These are phyloP conservation scores for Penicillium sp. DNA, from an alignment of 2,329 filamentous ascomycete species.

Conservation along the genomic window DNA sequence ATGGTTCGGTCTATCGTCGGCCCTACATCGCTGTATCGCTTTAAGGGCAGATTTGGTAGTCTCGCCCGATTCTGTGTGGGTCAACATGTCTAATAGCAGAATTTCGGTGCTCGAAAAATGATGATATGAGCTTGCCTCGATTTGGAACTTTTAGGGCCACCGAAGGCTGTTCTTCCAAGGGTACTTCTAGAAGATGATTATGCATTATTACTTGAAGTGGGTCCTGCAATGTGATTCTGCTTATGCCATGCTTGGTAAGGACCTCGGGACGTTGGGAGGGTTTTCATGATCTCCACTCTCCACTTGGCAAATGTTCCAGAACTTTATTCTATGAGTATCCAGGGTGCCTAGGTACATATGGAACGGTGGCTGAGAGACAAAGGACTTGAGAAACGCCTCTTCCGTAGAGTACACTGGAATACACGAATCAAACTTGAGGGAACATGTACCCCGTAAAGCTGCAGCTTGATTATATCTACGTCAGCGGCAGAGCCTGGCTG, in stretches of 20 bases:
- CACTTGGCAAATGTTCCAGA: not conserved
- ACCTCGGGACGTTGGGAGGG: no score
- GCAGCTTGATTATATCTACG: not conserved
- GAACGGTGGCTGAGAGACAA: slow-evolving; percentile 1
- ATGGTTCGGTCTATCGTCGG: not conserved
- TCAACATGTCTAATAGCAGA: not conserved
- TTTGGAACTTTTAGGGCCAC: not conserved
- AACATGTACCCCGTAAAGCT: not conserved
- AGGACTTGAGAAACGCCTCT: not conserved
- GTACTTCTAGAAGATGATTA: not conserved
- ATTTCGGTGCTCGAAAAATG: not conserved
- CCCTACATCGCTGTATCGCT: not conserved
- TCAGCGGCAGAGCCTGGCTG: not conserved
- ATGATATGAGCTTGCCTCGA: no score
- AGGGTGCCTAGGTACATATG: not conserved
- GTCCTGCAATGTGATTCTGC: not conserved
- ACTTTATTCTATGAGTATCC: not conserved
- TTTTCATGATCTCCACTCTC: not conserved
- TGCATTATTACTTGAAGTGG: not conserved
- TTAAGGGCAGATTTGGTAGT: no score
- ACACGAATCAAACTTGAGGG: not conserved
- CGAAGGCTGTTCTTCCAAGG: not conserved
- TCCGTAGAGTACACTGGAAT: not conserved
- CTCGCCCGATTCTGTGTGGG: not conserved
- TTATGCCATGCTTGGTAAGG: slow-evolving; percentile 5